Percentiles rank a stretch among this genome's conserved stretches.
phyloP scores from a whole-genome alignment of 2,329 filamentous ascomycete species.

The Penicillium palitans region DNA sequence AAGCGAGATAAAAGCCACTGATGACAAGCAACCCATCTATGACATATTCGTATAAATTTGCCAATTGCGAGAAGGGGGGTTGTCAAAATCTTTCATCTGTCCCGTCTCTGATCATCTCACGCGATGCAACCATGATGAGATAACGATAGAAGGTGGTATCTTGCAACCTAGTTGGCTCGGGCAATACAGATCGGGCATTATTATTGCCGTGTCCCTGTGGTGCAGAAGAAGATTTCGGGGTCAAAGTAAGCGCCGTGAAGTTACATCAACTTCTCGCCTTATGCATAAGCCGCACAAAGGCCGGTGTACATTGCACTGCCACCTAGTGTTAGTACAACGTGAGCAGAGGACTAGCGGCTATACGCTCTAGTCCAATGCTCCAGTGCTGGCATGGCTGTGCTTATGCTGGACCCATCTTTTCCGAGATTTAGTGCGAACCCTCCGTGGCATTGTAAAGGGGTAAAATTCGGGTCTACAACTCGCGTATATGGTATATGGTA shows the following conservation, averaged over 20 bases:
- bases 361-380: too few relatives aligned
- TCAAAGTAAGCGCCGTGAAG: not conserved
- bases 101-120: not conserved
- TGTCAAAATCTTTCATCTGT: not conserved
- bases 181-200: not conserved
- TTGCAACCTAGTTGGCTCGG: not conserved
- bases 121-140: not conserved
- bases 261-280: not conserved
- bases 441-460: not conserved
- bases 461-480: not conserved
- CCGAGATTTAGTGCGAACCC: not conserved
- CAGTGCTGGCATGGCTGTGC: not conserved
- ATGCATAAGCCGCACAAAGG: not conserved
- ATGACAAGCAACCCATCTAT: too few relatives aligned
- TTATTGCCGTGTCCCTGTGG: not conserved
- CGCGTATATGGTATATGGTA: too few relatives aligned
- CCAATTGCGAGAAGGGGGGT: too few relatives aligned
- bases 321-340: not conserved
- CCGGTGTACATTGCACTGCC: not conserved
- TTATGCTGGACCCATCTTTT: not conserved
- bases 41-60: too few relatives aligned
- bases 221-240: not conserved
- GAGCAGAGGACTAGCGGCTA: too few relatives aligned
- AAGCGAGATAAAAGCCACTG: too few relatives aligned
- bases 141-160: not conserved